These are phyloP conservation scores for Maudiozyma saulgeensis DNA, from an alignment of 805 yeast species.

Conservation along the genomic window DNA sequence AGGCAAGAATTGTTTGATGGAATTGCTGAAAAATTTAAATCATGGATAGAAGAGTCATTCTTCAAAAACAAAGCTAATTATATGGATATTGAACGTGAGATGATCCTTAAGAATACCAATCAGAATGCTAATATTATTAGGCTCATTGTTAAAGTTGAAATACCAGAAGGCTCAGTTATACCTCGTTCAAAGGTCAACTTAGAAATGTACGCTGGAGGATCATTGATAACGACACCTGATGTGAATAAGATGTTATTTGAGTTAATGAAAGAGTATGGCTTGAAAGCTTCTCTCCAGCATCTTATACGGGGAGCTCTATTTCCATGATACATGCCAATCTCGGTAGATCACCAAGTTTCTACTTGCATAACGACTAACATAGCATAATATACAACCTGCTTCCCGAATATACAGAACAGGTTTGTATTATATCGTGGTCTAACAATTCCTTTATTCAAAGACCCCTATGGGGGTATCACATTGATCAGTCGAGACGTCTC, in stretches of 20 bases:
- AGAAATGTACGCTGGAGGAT: neutral
- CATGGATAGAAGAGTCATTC: neutral
- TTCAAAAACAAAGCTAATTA: neutral
- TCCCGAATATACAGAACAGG: too few relatives aligned
- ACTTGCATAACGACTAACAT: too few relatives aligned
- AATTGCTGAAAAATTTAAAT: slow-evolving; percentile 1
- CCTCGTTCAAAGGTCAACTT: slow-evolving; percentile 3
- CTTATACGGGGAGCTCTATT: neutral
- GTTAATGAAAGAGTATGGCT: slow-evolving; percentile 19
- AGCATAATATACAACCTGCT: too few relatives aligned
- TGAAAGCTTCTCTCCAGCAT: slow-evolving; percentile 11
- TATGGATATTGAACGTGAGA: neutral
- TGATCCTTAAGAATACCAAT: neutral
- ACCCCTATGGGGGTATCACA: too few relatives aligned
- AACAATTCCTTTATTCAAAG: too few relatives aligned
- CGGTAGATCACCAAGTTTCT: neutral
- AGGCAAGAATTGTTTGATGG: slow-evolving; percentile 6
- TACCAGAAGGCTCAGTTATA: neutral
- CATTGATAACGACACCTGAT: neutral
- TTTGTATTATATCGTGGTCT: too few relatives aligned
- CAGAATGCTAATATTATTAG: too few relatives aligned
- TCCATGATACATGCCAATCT: neutral
- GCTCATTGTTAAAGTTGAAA: too few relatives aligned
- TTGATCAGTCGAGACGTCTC: too few relatives aligned
- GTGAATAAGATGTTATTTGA: slow-evolving; percentile 8